Evolutionary conservation across 139 green algal genomes (phyloP).

Genomic region (Diplosphaera chodatii): DNA sequence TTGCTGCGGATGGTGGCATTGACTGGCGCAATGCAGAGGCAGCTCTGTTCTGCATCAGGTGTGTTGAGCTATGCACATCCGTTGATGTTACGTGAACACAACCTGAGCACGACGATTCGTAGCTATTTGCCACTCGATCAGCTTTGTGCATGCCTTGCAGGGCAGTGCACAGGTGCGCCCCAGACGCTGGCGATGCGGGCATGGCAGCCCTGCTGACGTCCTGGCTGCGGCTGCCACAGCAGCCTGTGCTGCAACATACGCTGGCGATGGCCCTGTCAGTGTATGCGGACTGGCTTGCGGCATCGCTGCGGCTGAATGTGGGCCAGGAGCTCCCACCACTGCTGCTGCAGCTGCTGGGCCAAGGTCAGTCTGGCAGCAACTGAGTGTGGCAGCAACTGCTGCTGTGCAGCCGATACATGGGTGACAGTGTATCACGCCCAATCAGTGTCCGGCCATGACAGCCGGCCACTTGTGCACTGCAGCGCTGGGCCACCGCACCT

Average conservation of each 20-base stretch:
- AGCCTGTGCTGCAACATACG: slow-evolving; percentile 50
- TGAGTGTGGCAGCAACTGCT: no score
- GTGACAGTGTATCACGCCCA: no score
- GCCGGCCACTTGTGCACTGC: no score
- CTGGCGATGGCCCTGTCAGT: slow-evolving; percentile 36
- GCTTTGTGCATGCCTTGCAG: slow-evolving; percentile 4
- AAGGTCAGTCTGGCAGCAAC: slow-evolving; percentile 9
- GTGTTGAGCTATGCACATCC: no score
- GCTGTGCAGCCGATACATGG: no score
- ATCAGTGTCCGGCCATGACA: no score
- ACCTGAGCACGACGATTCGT: no score
- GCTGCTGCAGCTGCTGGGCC: slow-evolving; percentile 39
- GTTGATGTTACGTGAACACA: no score
- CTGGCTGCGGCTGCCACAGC: slow-evolving; percentile 46
- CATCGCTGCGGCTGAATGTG: not conserved
- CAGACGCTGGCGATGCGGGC: slow-evolving; percentile 31
- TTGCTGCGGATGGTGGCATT: slow-evolving; percentile 20
- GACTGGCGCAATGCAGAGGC: slow-evolving; percentile 71
- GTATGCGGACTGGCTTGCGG: slow-evolving; percentile 55
- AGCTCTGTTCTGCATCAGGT: slow-evolving; percentile 66
- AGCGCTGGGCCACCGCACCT: slow-evolving; percentile 20
- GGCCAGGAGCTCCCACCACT: slow-evolving; percentile 10
- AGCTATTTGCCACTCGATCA: no score
- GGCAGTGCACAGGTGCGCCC: slow-evolving; percentile 32
- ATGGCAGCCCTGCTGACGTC: slow-evolving; percentile 49